Percentiles rank a stretch among this genome's conserved stretches.
phyloP scores from a whole-genome alignment of 75 land plant species.

The Sequoia sempervirens region DNA sequence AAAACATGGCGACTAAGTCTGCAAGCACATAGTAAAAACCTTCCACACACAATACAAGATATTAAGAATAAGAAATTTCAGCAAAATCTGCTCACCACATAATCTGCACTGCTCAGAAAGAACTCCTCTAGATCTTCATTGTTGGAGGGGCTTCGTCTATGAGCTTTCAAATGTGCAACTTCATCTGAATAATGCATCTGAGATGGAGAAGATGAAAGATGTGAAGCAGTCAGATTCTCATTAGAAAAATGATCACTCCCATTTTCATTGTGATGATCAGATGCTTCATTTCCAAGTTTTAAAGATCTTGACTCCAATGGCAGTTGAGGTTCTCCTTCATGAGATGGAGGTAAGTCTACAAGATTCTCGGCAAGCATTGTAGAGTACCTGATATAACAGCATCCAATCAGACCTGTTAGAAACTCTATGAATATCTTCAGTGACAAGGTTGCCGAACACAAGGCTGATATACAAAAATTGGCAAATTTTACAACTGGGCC shows the following conservation, averaged over 20 bases:
- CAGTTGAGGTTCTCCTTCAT: constrained; percentile 8
- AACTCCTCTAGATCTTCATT: constrained; percentile 3
- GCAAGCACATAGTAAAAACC: neutral
- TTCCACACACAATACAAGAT: neutral
- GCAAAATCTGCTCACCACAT: neutral
- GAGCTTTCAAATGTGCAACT: neutral
- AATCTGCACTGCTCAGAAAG: neutral
- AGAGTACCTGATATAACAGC: constrained; percentile 69
- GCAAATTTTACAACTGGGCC: neutral
- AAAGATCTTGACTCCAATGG: neutral
- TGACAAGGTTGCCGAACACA: neutral
- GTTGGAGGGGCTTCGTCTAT: neutral
- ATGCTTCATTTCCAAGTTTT: neutral
- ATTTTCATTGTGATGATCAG: neutral
- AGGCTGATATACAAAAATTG: neutral
- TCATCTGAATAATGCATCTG: neutral
- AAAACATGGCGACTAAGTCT: neutral
- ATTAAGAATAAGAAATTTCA: neutral
- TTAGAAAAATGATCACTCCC: neutral
- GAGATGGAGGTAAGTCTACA: constrained; percentile 36
- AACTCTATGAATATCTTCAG: neutral
- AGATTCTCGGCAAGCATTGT: constrained; percentile 98
- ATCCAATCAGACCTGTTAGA: neutral
- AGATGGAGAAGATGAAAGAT: neutral
- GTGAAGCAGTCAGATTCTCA: neutral